These are phyloP conservation scores for Phoenix dactylifera DNA, from an alignment of 176 grass and related monocot genomes.

Conservation along the genomic window DNA sequence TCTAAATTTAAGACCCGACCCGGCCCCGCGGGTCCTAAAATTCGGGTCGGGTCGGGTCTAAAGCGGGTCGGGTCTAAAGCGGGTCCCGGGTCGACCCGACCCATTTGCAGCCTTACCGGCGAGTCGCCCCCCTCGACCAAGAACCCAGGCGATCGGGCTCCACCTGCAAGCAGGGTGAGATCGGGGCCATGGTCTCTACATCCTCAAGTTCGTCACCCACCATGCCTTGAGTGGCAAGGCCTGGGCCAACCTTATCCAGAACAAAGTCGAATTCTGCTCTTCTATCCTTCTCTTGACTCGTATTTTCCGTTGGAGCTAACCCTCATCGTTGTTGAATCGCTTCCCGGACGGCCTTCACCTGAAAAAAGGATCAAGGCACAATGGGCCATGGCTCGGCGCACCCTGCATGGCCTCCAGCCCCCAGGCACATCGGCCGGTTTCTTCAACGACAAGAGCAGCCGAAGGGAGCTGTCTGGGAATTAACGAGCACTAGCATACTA, in stretches of 20 bases:
- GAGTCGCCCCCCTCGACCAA: constrained; percentile 78
- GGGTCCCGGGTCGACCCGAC: too few species aligned
- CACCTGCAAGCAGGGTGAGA: constrained; percentile 90
- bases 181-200: constrained; percentile 85
- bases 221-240: constrained; percentile 46
- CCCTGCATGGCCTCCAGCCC: constrained; percentile 39
- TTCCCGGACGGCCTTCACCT: constrained; percentile 31
- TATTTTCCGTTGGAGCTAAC: too few species aligned
- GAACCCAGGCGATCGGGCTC: constrained; percentile 69
- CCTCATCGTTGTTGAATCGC: too few species aligned
- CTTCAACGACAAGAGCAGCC: constrained; percentile 9
- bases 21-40: too few species aligned
- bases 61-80: too few species aligned
- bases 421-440: constrained; percentile 9
- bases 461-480: constrained; percentile 19
- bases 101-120: too few species aligned
- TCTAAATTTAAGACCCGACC: too few species aligned
- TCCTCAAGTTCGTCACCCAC: constrained; percentile 79
- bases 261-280: constrained; percentile 29
- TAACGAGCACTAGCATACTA: too few species aligned
- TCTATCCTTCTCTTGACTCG: too few species aligned
- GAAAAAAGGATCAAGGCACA: constrained; percentile 33
- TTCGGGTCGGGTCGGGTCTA: too few species aligned
- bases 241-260: constrained; percentile 28
- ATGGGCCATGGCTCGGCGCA: constrained; percentile 36